Base-by-base conservation (phyloP, 208 protist genomes). In the Entamoeba dispar region DNA sequence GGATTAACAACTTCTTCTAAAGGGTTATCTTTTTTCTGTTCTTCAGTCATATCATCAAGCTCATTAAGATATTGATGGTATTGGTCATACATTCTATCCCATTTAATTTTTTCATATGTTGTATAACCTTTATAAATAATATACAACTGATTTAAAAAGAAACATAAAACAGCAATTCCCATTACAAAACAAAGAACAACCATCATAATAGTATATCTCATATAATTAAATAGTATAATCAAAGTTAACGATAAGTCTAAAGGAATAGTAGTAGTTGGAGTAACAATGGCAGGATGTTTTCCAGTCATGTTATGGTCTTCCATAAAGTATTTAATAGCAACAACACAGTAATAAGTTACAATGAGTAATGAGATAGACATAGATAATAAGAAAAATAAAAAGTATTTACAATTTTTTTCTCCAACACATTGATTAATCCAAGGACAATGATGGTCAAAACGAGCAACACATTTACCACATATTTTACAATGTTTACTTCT, bases 391-490 rank as follows among this genome's bases (percentile, higher is more conserved):
- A 86, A 86, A 12, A 8, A 27, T 38, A 86, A 12, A n/a, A 86
- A 86, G 19, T 43, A 86, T n/a, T 86, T 86, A 34, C 61, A 86
- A 86, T 86, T 86, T 34, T n/a, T n/a, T 34, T 86, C 61, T 8
- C 61, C 61, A 86, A 86, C 61, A 86, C 61, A 86, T 34, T 86
- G 61, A 22, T 86, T 86, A 12, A 86, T 38, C 61, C 61, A 86
- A 38, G 61, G 61, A 69, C 93, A 94, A n/a, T 94, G 93, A 50
- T 94, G 93, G 57, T 94, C 93, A 57, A 94, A 92, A n/a, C 43
- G 5, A 14, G 93, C 22, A 49, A 92, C 43, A 93, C 93, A 94
- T 12, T 43, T 50, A 34, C 49, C 38, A 69, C 93, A 94, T 8
- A 38, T 19, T 27, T 22, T 49, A 57, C 93, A 94, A 50, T 94